phyloP scores from a whole-genome alignment of 108 stramenopile species.

The Skeletonema marinoi region DNA sequence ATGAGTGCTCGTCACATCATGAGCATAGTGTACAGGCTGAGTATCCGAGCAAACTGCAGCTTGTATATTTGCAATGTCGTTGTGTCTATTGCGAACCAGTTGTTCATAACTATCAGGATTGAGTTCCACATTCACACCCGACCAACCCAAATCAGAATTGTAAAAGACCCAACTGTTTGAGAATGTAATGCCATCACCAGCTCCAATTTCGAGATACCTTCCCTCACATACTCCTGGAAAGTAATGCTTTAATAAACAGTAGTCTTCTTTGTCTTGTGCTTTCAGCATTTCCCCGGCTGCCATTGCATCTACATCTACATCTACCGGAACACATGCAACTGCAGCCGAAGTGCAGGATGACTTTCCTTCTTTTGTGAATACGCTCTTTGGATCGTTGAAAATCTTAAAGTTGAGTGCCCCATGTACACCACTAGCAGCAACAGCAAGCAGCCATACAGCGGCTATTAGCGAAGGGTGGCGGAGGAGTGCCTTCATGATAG shows the following conservation, averaged over 20 bases:
- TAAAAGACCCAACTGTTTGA: constrained; percentile 36
- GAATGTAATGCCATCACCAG: constrained; percentile 21
- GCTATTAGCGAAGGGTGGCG: not conserved
- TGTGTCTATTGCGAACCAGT: constrained; percentile 25
- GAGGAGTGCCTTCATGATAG: not conserved
- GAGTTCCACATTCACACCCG: constrained; percentile 38
- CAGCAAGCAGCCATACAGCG: not conserved
- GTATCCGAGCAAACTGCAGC: constrained; percentile 41
- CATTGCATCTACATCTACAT: not conserved
- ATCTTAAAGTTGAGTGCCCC: constrained; percentile 15
- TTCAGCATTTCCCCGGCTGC: not conserved
- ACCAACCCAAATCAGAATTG: constrained; percentile 25
- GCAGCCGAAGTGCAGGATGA: constrained; percentile 8
- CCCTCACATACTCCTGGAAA: constrained; percentile 43
- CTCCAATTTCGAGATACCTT: constrained; percentile 40
- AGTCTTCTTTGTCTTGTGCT: constrained; percentile 23
- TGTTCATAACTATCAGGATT: constrained; percentile 32
- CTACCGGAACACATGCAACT: not conserved
- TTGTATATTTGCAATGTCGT: constrained; percentile 39
- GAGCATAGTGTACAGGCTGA: constrained; percentile 29
- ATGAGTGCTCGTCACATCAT: constrained; percentile 6
- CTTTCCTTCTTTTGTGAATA: not conserved
- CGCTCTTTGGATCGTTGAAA: constrained; percentile 6
- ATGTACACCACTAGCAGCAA: not conserved
- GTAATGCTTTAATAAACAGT: constrained; percentile 36